Evolutionary conservation across 139 green algal species (phyloP), one percentile per base, ranked within the genome.

Genomic region (Astrephomene gubernaculifera): DNA sequence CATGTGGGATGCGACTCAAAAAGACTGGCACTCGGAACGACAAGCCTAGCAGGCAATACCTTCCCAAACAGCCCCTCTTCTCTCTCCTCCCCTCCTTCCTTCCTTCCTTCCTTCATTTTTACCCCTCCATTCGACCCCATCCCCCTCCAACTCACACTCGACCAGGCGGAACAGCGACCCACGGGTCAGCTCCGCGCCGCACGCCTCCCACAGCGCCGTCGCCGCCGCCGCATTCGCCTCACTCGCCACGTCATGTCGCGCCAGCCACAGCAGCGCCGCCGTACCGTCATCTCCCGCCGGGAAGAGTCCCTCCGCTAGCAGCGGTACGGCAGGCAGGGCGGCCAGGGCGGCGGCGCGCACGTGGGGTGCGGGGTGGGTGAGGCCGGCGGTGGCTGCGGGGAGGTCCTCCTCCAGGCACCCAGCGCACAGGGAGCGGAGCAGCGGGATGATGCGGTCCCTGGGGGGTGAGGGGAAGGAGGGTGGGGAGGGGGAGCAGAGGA

Each of bases 401-500:
- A 96, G 33, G 69, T 95, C 92, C 35, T 91, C 68, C 29, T 85
- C 71, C 19, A 79, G 35, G n/a, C 90, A 76, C 1, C 90, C 91
- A 9, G 82, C 76, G 83, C 93, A 97, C 73, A 98, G 86, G 25
- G 78, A 79, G 54, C 86, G 85, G 82, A 98, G 88, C 83, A 98
- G 82, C 24, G 90, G 89, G 60, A 93, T 81, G 52, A 97, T 88
- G 14, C 90, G 85, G 5, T 94, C 92, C 89, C 94, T 96, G 91
- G 36, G 86, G 35, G 19, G 57, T 38, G 6, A 21, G 70, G 8
- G 44, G 69, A 9, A 43, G 41, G 41, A 4, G 43, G 41, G 43
- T 5, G 10, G 70, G 44, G 33, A 6, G 25, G 53, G 52, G 5
- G 36, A 24, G 12, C 35, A 53, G 73, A 27, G 27, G 19, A 7